phyloP scores from a whole-genome alignment of 2,329 filamentous ascomycete genomes.

The Colletotrichum lindemuthianum region DNA sequence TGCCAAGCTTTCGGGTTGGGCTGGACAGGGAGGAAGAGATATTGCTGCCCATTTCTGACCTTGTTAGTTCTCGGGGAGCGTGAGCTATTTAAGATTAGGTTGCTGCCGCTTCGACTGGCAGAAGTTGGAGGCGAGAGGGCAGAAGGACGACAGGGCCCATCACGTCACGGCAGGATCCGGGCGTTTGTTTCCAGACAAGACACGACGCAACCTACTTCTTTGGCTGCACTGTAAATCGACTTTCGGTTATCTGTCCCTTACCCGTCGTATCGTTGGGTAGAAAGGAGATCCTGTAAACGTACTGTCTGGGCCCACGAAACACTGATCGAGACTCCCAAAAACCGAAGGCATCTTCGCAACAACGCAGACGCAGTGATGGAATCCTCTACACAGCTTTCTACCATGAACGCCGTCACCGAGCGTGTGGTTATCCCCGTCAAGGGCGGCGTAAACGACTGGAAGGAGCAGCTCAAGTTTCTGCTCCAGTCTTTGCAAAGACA shows the following conservation, averaged over 20 bases:
- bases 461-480: conserved; percentile 41
- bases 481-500: conserved; percentile 42
- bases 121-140: not conserved
- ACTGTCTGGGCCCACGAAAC: no score
- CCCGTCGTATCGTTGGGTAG: not conserved
- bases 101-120: conserved; percentile 6
- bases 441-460: conserved; percentile 42
- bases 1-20: not conserved
- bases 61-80: conserved; percentile 10
- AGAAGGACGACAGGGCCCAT: not conserved
- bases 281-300: not conserved
- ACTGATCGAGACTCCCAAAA: no score
- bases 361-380: conserved; percentile 25
- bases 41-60: not conserved
- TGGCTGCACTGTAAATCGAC: conserved; percentile 15
- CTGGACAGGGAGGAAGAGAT: no score
- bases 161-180: not conserved
- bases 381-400: conserved; percentile 23
- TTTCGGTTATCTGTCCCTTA: not conserved
- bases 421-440: conserved; percentile 40
- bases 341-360: no score
- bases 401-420: conserved; percentile 33
- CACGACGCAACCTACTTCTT: not conserved
- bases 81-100: conserved; percentile 31
- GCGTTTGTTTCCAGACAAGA: conserved; percentile 7